Evolutionary conservation across 2,329 filamentous ascomycete genomes (phyloP), one percentile per base, ranked within the genome.

Genomic region (Anisogramma anomala): DNA sequence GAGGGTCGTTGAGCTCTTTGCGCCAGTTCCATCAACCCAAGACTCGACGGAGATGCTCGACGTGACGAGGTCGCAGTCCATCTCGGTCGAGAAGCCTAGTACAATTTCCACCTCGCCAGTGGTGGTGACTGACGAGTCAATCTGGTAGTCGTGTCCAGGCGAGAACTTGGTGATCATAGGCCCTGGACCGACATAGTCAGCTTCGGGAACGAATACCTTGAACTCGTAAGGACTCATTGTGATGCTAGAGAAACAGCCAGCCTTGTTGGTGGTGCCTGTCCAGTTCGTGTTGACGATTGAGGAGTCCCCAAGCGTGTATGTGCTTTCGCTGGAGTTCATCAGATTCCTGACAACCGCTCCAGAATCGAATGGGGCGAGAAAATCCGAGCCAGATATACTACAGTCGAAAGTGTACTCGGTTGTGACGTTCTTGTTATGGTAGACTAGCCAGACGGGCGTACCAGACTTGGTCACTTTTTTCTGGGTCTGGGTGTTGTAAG

Each of bases 271-370:
- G 5, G 45, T 47, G 8, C 45, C 45, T n/a, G 45, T 47, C 41
- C 41, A 47, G 18, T 41, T 39, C 3, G 26, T 36, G 34, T 43
- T 43, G 7, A 37, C 59, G 4, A 62, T 55, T 1, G 61, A 54
- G 1, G 72, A 69, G 1, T 56, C 53, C 36, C 63, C 61, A n/a
- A 81, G 58, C 0, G 58, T 66, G 42, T 69, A 60, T 46, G 74
- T 66, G 11, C 10, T 1, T 4, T 47, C 45, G 18, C 17, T 44
- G 7, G 41, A 25, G 38, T 47, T 43, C 41, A 80, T 76, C 11
- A 81, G 54, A 49, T 78, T 79, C 52, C 72, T 74, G 47, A 80
- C 75, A 0, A 62, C 71, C 1, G 66, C 73, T 14, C 65, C 67
- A 3, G 57, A 68, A 5, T 59, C 58, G 44, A 72, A 81, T 0